A percentile compares a stretch with the other conserved stretches of the same genome.
Conservation (phyloP, 2,329 filamentous ascomycete genomes). For the Aspergillus arachidicola region DNA sequence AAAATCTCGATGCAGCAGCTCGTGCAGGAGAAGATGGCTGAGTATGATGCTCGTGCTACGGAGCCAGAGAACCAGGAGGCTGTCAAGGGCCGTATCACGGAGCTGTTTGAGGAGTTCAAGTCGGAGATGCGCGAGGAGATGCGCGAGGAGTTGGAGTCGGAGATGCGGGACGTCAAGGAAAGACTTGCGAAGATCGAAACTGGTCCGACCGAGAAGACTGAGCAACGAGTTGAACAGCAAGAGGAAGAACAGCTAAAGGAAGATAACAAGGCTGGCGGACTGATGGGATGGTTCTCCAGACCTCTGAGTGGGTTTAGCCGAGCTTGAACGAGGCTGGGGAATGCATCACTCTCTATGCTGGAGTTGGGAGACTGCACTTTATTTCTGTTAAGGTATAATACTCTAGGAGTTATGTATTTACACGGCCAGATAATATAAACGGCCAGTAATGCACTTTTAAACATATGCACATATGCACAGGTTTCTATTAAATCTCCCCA, state of each 20-base stretch:
- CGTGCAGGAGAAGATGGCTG: neutral
- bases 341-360: neutral
- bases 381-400: neutral
- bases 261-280: neutral
- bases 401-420: neutral
- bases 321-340: slow-evolving; percentile 32
- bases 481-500: too few relatives aligned
- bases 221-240: neutral
- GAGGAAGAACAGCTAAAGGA: neutral
- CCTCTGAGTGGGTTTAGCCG: slow-evolving; percentile 10
- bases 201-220: neutral
- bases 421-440: neutral
- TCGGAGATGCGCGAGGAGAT: neutral
- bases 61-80: neutral
- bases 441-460: neutral
- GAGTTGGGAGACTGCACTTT: too few relatives aligned
- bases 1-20: neutral
- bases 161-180: neutral
- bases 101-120: neutral
- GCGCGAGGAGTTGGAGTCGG: neutral
- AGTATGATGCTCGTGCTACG: neutral
- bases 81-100: neutral
- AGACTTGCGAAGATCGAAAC: neutral
- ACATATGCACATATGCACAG: neutral
- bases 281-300: neutral